Evolutionary conservation across 2,329 filamentous ascomycete species (phyloP).

Genomic region (Geosmithia flava): DNA sequence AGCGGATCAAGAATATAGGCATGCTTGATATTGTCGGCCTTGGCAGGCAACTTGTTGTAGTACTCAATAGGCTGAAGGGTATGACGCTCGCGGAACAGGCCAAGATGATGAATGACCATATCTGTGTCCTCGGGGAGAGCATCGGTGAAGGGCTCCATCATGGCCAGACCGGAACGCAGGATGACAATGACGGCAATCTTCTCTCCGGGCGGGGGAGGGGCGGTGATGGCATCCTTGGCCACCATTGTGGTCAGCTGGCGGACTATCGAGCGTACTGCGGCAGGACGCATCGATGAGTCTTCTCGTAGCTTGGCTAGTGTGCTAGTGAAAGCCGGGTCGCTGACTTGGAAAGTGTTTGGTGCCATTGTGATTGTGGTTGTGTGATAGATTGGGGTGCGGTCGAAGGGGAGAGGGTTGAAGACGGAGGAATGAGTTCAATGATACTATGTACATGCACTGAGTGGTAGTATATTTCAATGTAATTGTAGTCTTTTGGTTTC

Average conservation of each 20-base stretch:
- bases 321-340: background rate
- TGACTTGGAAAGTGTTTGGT: slow-evolving; percentile 1
- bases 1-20: slow-evolving; percentile 56
- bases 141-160: slow-evolving; percentile 21
- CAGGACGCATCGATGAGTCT: slow-evolving; percentile 1
- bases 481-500: too few relatives aligned
- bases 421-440: too few relatives aligned
- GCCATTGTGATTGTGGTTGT: background rate
- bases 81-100: slow-evolving; percentile 27
- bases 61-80: slow-evolving; percentile 55
- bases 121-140: slow-evolving; percentile 11
- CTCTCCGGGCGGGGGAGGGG: slow-evolving; percentile 7
- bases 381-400: too few relatives aligned
- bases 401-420: too few relatives aligned
- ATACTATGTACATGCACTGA: too few relatives aligned
- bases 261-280: slow-evolving; percentile 9
- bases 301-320: slow-evolving; percentile 4
- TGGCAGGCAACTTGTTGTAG: slow-evolving; percentile 52
- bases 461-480: too few relatives aligned
- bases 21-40: slow-evolving; percentile 23
- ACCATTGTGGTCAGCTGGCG: slow-evolving; percentile 11
- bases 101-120: slow-evolving; percentile 43
- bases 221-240: slow-evolving; percentile 8
- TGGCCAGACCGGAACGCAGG: slow-evolving; percentile 22
- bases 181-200: slow-evolving; percentile 18